A percentile compares a stretch with the other conserved stretches of the same genome.
Conservation (phyloP, 345 rosid genomes). For the Populus alba region DNA sequence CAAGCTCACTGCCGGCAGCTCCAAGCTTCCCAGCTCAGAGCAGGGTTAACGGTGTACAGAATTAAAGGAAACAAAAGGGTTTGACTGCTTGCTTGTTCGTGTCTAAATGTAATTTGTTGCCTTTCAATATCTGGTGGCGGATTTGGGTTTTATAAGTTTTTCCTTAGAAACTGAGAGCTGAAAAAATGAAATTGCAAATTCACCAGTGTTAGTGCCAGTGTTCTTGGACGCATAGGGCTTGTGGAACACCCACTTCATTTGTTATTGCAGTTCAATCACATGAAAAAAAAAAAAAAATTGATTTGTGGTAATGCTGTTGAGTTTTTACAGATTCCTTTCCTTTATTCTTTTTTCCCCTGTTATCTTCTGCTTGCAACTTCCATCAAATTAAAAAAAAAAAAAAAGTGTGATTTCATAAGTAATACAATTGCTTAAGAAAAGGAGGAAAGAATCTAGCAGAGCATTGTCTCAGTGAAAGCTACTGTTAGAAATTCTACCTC, state of each 20-base stretch:
- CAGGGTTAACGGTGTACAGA: conserved; percentile 29
- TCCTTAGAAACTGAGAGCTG: too few relatives aligned
- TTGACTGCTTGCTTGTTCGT: background rate
- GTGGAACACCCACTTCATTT: background rate
- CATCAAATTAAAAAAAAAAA: too few relatives aligned
- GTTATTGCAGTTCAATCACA: background rate
- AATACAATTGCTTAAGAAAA: background rate
- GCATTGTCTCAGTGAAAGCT: background rate
- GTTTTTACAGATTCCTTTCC: background rate
- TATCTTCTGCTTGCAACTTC: too few relatives aligned
- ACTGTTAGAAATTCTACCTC: background rate
- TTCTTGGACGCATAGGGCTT: too few relatives aligned
- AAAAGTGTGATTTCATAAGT: background rate
- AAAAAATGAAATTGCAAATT: background rate
- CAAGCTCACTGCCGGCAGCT: conserved; percentile 18
- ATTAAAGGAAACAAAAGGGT: background rate
- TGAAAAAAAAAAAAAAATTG: background rate
- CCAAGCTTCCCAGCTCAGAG: conserved; percentile 45
- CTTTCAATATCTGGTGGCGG: background rate
- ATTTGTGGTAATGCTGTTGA: background rate
- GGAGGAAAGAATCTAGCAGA: background rate
- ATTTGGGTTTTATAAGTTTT: background rate
- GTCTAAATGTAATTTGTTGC: background rate
- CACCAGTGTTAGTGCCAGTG: too few relatives aligned
- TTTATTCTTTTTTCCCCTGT: background rate